phyloP scores from a whole-genome alignment of 2,329 filamentous ascomycete genomes.

The Pleoardoris graminearum region DNA sequence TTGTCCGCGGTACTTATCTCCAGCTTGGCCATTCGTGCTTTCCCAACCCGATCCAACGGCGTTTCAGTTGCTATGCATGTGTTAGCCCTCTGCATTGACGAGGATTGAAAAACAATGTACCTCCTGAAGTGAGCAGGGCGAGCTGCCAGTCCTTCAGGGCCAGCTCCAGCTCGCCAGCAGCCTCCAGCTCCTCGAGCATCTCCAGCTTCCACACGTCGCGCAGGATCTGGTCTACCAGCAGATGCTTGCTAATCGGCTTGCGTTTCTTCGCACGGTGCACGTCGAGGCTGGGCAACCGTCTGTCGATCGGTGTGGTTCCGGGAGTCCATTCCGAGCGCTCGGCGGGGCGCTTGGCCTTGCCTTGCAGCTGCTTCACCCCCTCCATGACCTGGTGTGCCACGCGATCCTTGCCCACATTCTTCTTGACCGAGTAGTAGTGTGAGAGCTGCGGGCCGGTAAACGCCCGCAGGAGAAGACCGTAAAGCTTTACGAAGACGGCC shows the following conservation, averaged over 20 bases:
- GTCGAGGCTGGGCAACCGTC: conserved; percentile 31
- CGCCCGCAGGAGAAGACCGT: conserved; percentile 24
- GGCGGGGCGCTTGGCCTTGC: conserved; percentile 17
- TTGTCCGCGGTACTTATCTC: conserved; percentile 30
- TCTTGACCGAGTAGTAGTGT: conserved; percentile 35
- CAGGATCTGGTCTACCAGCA: conserved; percentile 42
- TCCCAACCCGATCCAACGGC: conserved; percentile 32
- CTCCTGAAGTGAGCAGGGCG: conserved; percentile 32
- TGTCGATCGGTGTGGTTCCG: conserved; percentile 28
- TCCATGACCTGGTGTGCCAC: conserved; percentile 23
- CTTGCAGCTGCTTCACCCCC: conserved; percentile 19
- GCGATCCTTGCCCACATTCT: conserved; percentile 23
- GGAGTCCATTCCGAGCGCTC: conserved; percentile 40
- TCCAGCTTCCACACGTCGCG: conserved; percentile 38
- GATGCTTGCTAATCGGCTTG: conserved; percentile 29
- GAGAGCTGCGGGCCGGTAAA: conserved; percentile 39
- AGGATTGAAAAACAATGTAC: conserved; percentile 11
- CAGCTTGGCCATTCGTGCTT: conserved; percentile 33
- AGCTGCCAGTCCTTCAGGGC: conserved; percentile 39
- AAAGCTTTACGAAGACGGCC: conserved; percentile 30
- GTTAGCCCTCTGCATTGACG: conserved; percentile 6
- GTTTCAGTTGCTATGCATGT: conserved; percentile 20
- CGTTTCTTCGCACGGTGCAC: conserved; percentile 11
- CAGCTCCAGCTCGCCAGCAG: conserved; percentile 42
- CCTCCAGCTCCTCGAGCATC: conserved; percentile 42